Evolutionary conservation across 306 rosid species (phyloP).

Genomic region (Prunus armeniaca): DNA sequence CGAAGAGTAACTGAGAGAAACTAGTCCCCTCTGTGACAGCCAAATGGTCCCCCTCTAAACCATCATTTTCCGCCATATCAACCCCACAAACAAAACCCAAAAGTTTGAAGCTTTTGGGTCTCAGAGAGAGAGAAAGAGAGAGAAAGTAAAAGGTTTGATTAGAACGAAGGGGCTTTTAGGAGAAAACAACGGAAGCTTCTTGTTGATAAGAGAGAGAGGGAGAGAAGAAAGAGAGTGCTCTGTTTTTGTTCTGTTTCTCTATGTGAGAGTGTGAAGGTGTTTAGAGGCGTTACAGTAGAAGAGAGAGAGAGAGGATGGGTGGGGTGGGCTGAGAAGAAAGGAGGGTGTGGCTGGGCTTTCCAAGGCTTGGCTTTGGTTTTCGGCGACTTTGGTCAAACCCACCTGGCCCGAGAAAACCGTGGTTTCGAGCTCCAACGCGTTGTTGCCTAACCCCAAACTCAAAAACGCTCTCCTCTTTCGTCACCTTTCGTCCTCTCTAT

Average conservation of each 20-base stretch:
- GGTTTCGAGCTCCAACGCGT: conserved; percentile 60
- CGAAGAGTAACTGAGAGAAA: conserved; percentile 75
- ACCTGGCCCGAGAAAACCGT: conserved; percentile 90
- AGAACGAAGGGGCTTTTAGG: background rate
- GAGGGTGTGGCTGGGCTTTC: conserved; percentile 28
- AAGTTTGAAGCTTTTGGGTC: background rate
- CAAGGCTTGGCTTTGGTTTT: conserved; percentile 52
- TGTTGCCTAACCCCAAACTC: conserved; percentile 2
- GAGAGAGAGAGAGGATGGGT: background rate
- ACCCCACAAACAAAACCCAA: background rate
- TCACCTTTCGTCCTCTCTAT: background rate
- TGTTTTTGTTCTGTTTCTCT: background rate
- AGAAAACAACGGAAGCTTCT: conserved; percentile 37
- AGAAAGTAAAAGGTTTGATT: background rate
- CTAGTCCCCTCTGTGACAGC: conserved; percentile 35
- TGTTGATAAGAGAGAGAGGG: conserved; percentile 24
- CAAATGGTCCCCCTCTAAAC: conserved; percentile 47
- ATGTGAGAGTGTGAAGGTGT: background rate
- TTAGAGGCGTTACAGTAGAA: background rate
- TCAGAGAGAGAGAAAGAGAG: background rate
- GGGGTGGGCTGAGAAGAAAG: background rate
- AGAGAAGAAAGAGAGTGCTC: conserved; percentile 17
- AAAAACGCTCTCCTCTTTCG: background rate
- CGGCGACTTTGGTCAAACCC: conserved; percentile 64
- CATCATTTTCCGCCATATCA: conserved; percentile 50